Conservation (phyloP, 2,329 filamentous ascomycete species). For the Cercospora sp. region DNA sequence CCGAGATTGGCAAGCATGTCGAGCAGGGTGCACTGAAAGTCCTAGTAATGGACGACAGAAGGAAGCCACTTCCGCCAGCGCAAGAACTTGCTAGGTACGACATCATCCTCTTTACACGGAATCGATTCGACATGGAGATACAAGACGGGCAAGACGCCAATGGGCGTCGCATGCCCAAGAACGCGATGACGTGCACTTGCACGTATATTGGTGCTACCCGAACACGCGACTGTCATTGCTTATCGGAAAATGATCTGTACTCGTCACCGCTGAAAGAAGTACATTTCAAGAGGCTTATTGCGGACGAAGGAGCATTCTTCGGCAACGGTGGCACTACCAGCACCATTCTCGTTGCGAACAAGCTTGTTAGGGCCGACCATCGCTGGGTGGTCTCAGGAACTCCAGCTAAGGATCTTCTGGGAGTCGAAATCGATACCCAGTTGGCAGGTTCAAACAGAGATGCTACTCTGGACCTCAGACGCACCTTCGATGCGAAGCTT, state of each 20-base stretch:
- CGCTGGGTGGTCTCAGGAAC: conserved; percentile 92
- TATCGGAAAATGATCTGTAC: conserved; percentile 46
- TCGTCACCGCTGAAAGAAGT: conserved; percentile 66
- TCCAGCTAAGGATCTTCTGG: conserved; percentile 78
- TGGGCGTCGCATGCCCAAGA: conserved; percentile 42
- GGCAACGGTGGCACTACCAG: conserved; percentile 69
- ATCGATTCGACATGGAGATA: conserved; percentile 69
- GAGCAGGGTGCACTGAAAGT: conserved; percentile 57
- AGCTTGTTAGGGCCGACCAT: conserved; percentile 61
- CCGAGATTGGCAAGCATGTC: conserved; percentile 78
- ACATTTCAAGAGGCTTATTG: conserved; percentile 84
- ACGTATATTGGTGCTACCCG: conserved; percentile 49
- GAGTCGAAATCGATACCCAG: conserved; percentile 63
- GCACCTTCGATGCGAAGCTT: conserved; percentile 42
- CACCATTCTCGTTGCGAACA: conserved; percentile 55
- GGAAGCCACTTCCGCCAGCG: conserved; percentile 57
- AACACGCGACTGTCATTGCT: conserved; percentile 48
- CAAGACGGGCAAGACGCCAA: conserved; percentile 51
- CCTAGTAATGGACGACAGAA: conserved; percentile 59
- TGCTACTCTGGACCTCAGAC: conserved; percentile 43
- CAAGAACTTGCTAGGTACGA: conserved; percentile 67
- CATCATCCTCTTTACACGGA: conserved; percentile 73
- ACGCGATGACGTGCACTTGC: conserved; percentile 38
- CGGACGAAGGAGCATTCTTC: conserved; percentile 88
- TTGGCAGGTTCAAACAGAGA: conserved; percentile 13